These are phyloP conservation scores for Conringia planisiliqua DNA, from an alignment of 345 rosid species.

Conservation along the genomic window DNA sequence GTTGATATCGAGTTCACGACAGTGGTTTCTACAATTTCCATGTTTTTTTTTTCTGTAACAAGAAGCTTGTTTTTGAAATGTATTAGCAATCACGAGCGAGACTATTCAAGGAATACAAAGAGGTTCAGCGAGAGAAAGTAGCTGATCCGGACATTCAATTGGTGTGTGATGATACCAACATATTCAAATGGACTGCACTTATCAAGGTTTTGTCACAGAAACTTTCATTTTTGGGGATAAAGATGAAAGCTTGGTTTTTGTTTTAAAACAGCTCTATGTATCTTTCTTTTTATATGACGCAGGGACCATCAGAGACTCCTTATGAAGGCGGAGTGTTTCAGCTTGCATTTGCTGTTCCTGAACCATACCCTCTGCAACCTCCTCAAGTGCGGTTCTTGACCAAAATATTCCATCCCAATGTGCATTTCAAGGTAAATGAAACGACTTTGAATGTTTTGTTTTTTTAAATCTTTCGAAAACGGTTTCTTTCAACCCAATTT, in stretches of 20 bases:
- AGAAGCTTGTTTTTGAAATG: not conserved
- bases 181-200: slow-evolving; percentile 98
- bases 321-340: slow-evolving; percentile 96
- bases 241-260: not conserved
- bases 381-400: slow-evolving; percentile 98
- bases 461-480: not conserved
- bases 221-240: not conserved
- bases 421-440: slow-evolving; percentile 80
- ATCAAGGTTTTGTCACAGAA: slow-evolving; percentile 57
- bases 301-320: slow-evolving; percentile 99
- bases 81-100: slow-evolving; percentile 89
- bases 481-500: not conserved
- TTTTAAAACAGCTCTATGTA: not conserved
- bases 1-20: not conserved
- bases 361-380: slow-evolving; percentile 94
- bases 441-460: not conserved
- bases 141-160: slow-evolving; percentile 95
- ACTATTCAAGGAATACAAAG: slow-evolving; percentile 95
- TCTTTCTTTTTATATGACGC: not conserved
- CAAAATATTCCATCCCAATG: slow-evolving; percentile 97
- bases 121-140: slow-evolving; percentile 86
- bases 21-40: not conserved
- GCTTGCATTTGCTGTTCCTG: slow-evolving; percentile 94
- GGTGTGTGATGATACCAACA: slow-evolving; percentile 92
- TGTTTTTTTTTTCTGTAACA: not conserved